Evolutionary conservation across 345 rosid genomes (phyloP).

Genomic region (Aethionema arabicum): DNA sequence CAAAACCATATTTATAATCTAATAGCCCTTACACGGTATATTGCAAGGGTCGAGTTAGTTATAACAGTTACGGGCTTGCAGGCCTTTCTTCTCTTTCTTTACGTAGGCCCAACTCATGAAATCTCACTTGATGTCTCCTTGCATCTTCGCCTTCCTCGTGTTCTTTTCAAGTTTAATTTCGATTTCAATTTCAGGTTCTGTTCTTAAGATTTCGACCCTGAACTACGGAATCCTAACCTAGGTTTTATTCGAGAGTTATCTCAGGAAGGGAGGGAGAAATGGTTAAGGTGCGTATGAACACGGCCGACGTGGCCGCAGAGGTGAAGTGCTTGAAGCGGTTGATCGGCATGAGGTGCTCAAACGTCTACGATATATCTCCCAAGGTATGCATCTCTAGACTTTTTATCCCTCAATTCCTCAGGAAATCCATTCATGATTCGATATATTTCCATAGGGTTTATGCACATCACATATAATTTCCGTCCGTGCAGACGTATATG

Average conservation of each 20-base stretch:
- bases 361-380: conserved; percentile 95
- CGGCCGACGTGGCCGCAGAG: conserved; percentile 99
- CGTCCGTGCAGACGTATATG: conserved; percentile 62
- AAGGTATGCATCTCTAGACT: conserved; percentile 47
- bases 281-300: conserved; percentile 99
- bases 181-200: not conserved
- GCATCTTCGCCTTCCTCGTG: no score
- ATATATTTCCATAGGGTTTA: conserved; percentile 7
- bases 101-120: no score
- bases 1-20: no score
- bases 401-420: not conserved
- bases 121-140: no score
- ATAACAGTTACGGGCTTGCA: no score
- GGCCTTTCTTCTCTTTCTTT: no score
- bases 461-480: not conserved
- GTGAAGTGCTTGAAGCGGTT: conserved; percentile 83
- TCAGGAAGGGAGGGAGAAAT: conserved; percentile 30
- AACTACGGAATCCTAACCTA: not conserved
- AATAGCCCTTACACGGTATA: no score
- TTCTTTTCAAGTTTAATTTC: not conserved
- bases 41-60: no score
- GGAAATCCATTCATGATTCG: not conserved
- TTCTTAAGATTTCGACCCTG: conserved; percentile 5
- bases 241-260: no score
- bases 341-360: conserved; percentile 97